Percentiles rank a stretch among this genome's conserved stretches.
Conservation (phyloP, 1,284 basidiomycete genomes). For the Ustilago sp. region DNA sequence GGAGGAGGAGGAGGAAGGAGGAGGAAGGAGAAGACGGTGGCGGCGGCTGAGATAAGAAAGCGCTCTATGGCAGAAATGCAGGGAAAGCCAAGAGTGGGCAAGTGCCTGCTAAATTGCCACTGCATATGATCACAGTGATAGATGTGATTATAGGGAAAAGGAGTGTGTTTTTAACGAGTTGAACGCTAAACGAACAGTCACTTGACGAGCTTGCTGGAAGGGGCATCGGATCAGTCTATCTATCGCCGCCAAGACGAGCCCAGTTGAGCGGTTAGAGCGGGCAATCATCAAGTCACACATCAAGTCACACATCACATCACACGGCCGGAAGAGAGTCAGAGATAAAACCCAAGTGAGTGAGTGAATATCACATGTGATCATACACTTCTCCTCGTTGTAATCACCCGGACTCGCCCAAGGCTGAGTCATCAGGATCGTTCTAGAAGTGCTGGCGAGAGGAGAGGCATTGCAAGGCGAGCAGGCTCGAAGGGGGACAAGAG, state of each 20-base stretch:
- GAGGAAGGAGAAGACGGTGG: background rate
- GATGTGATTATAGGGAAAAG: background rate
- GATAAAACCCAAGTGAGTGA: too few relatives aligned
- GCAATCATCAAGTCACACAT: background rate
- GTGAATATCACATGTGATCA: too few relatives aligned
- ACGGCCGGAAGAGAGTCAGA: too few relatives aligned
- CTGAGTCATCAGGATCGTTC: too few relatives aligned
- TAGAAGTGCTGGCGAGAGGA: too few relatives aligned
- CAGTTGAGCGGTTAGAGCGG: background rate
- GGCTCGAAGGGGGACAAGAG: too few relatives aligned
- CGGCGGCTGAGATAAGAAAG: background rate
- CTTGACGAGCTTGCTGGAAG: background rate
- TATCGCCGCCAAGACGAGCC: too few relatives aligned
- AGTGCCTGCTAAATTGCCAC: background rate
- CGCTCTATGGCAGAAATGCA: background rate
- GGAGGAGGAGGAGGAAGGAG: background rate
- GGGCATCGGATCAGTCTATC: too few relatives aligned
- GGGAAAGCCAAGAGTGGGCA: background rate
- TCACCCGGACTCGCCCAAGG: too few relatives aligned
- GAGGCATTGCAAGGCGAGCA: too few relatives aligned
- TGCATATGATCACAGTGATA: background rate
- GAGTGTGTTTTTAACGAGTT: background rate
- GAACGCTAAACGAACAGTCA: background rate
- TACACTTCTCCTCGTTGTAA: too few relatives aligned
- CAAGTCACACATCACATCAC: too few relatives aligned